Percentiles rank a stretch among this genome's conserved stretches.
These are phyloP conservation scores for Vanderwaltozyma polyspora DNA, from an alignment of 805 yeast species.

Conservation along the genomic window DNA sequence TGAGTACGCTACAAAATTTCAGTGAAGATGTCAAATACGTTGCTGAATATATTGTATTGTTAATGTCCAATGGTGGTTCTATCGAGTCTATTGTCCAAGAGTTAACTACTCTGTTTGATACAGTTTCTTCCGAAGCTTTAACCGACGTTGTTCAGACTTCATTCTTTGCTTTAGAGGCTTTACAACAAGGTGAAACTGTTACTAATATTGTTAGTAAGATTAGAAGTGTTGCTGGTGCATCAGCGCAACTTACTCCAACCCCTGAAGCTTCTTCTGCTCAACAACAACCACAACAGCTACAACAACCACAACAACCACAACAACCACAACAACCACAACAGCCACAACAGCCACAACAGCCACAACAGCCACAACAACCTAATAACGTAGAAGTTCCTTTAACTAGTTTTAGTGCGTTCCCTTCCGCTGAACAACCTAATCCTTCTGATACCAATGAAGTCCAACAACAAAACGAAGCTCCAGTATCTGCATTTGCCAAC, in stretches of 20 bases:
- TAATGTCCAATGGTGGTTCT: constrained; percentile 57
- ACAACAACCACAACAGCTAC: constrained; percentile 9
- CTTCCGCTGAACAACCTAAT: not conserved
- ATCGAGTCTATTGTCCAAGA: constrained; percentile 52
- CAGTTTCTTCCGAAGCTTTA: constrained; percentile 49
- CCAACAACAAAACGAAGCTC: too few species aligned
- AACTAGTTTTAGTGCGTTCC: too few species aligned
- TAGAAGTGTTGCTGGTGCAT: constrained; percentile 9
- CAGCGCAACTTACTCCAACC: constrained; percentile 1
- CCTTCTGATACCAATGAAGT: too few species aligned
- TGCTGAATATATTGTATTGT: constrained; percentile 62
- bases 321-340: constrained; percentile 11
- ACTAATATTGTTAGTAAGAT: constrained; percentile 24
- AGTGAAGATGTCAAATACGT: constrained; percentile 47
- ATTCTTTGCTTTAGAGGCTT: constrained; percentile 42
- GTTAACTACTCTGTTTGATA: constrained; percentile 49
- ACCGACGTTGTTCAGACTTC: constrained; percentile 45
- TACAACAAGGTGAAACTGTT: constrained; percentile 27
- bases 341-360: constrained; percentile 8
- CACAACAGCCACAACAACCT: constrained; percentile 12
- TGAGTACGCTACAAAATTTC: constrained; percentile 31
- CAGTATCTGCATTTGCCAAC: constrained; percentile 24
- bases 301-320: constrained; percentile 5
- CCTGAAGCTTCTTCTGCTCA: constrained; percentile 2
- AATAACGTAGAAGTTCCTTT: too few species aligned